These are phyloP conservation scores for Blastobotrys ciferrii DNA, from an alignment of 1,139 yeast genomes.

Conservation along the genomic window DNA sequence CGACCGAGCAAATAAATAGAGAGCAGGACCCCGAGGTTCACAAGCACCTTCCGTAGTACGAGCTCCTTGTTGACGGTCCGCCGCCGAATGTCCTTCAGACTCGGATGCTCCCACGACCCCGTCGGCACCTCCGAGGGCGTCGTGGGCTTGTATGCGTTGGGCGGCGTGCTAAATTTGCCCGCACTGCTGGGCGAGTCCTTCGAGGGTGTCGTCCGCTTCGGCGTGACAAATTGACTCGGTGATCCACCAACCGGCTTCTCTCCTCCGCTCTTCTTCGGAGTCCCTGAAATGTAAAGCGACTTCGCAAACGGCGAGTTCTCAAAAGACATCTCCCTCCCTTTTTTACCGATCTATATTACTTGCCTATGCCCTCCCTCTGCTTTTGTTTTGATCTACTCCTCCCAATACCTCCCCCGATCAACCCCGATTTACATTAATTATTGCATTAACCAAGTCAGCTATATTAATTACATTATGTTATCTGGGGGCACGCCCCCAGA, in stretches of 20 bases:
- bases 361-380: background rate
- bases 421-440: too few species aligned
- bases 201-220: background rate
- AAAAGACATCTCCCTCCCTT: slow-evolving; percentile 26
- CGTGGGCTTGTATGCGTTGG: slow-evolving; percentile 21
- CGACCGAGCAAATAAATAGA: slow-evolving; percentile 33
- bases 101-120: slow-evolving; percentile 32
- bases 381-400: background rate
- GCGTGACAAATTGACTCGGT: background rate
- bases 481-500: too few species aligned
- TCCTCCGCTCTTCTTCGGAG: slow-evolving; percentile 16
- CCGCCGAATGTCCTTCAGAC: slow-evolving; percentile 23
- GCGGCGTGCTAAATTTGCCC: slow-evolving; percentile 12
- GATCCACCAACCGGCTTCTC: background rate
- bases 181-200: slow-evolving; percentile 2
- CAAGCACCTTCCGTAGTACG: slow-evolving; percentile 37
- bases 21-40: slow-evolving; percentile 35
- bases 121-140: slow-evolving; percentile 26
- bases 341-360: background rate
- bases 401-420: too few species aligned
- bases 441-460: too few species aligned
- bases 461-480: too few species aligned
- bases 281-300: slow-evolving; percentile 29
- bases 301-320: slow-evolving; percentile 31
- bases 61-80: slow-evolving; percentile 38